phyloP scores from a whole-genome alignment of 2,329 filamentous ascomycete genomes.

The Macroventuria anomochaeta region DNA sequence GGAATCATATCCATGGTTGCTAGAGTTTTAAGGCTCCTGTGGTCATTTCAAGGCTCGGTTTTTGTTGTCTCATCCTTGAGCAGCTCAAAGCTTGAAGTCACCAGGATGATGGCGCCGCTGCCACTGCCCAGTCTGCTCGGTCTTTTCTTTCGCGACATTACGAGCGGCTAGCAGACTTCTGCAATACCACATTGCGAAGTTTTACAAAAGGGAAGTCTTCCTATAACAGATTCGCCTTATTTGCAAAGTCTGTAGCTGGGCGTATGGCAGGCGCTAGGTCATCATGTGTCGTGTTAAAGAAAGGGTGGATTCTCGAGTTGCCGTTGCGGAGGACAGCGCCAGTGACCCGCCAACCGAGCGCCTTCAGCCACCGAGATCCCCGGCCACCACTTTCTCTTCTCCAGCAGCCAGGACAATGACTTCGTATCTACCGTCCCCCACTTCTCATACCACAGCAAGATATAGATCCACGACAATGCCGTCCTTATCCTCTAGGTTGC shows the following conservation, averaged over 20 bases:
- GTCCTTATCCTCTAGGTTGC: conserved; percentile 1
- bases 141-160: neutral
- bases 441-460: neutral
- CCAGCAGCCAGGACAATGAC: neutral
- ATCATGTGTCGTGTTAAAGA: neutral
- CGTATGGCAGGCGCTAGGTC: no score
- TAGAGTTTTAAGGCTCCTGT: neutral
- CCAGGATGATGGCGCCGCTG: neutral
- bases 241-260: no score
- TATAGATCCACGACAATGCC: neutral
- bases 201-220: no score
- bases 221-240: no score
- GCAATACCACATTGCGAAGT: neutral
- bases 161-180: neutral
- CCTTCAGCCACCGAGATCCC: neutral
- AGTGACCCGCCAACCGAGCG: neutral
- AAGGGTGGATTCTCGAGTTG: no score
- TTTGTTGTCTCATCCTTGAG: neutral
- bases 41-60: neutral
- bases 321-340: neutral
- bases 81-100: neutral
- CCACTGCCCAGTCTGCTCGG: neutral
- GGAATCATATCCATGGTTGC: neutral
- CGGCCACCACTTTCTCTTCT: neutral
- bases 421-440: conserved; percentile 5